Evolutionary conservation across 108 stramenopile species (phyloP), one percentile per base, ranked within the genome.

Genomic region (Conticribra weissflogii): DNA sequence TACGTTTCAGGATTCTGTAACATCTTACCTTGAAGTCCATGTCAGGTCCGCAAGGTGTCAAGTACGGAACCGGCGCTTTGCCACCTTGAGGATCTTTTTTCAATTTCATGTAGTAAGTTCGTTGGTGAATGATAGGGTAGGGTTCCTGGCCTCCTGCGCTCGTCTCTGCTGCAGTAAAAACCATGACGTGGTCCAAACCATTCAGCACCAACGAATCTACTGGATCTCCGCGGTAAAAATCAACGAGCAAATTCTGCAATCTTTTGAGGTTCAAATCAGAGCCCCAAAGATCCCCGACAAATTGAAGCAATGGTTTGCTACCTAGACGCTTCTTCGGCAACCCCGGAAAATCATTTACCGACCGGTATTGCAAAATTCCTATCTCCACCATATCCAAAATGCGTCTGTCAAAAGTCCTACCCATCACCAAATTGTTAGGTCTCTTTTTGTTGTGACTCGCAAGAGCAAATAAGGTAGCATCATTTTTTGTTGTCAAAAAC

Each of bases 381-480:
- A 99, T 56, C 83, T 99, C 99, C 16, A 94, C 89, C 93, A 98
- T 95, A 71, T 99, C 99, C 18, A 99, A 83, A n/a, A 99, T 59
- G 72, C 97, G 89, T 59, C 86, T 86, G 72, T 99, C 98, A 83
- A 96, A 98, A 8, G 94, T 96, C 46, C 99, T 81, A 0, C 99
- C 99, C 59, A 99, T 46, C 0, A 98, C 81, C 25, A 99, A 69
- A 71, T 99, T 99, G 83, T 98, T 89, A 12, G 99, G 98, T 82
- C 99, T 85, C 77, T 99, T 99, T 79, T 99, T 99, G 77, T 94
- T 97, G 86, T 97, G 96, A 55, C 89, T 86, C 5, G 94, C 98
- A 71, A 98, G 52, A 24, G 86, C 95, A 81, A 99, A 97, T 9
- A 98, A 57, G 0, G 92, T 59, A 53, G 91, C 95, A 66, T 98